These are phyloP conservation scores for Penicillium sp. DNA, from an alignment of 2,329 filamentous ascomycete species.

Conservation along the genomic window DNA sequence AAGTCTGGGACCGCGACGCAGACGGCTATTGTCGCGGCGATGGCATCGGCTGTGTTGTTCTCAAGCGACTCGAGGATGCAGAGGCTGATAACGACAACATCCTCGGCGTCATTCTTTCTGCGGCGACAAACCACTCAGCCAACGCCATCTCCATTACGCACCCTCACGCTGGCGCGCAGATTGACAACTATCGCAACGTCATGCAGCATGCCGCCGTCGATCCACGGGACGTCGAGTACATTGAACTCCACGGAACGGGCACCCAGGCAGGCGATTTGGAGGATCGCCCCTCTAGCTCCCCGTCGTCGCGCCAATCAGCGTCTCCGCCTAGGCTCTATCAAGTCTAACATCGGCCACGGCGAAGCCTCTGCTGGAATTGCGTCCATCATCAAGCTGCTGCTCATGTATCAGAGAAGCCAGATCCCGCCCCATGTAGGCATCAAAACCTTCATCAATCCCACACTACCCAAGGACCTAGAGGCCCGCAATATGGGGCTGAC, in stretches of 20 bases:
- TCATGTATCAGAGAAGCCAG: constrained; percentile 64
- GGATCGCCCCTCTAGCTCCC: constrained; percentile 38
- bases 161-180: constrained; percentile 43
- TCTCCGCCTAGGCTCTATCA: constrained; percentile 25
- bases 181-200: constrained; percentile 38
- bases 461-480: constrained; percentile 36
- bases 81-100: constrained; percentile 50
- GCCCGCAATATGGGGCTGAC: constrained; percentile 37
- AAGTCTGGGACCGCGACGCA: constrained; percentile 51
- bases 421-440: constrained; percentile 71
- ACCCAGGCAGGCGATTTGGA: constrained; percentile 41
- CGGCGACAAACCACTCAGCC: constrained; percentile 47
- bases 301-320: constrained; percentile 17
- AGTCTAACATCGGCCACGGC: constrained; percentile 50
- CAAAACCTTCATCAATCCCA: constrained; percentile 49
- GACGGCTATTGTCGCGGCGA: constrained; percentile 60
- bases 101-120: constrained; percentile 46
- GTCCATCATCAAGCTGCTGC: constrained; percentile 61
- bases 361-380: constrained; percentile 36
- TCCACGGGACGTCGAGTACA: constrained; percentile 39
- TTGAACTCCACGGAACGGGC: constrained; percentile 46
- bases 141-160: constrained; percentile 50
- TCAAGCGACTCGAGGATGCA: constrained; percentile 56
- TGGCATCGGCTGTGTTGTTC: constrained; percentile 50
- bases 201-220: constrained; percentile 38